Evolutionary conservation across 169 alveolate genomes (phyloP).

Genomic region (Pseudocohnilembus persalinus): DNA sequence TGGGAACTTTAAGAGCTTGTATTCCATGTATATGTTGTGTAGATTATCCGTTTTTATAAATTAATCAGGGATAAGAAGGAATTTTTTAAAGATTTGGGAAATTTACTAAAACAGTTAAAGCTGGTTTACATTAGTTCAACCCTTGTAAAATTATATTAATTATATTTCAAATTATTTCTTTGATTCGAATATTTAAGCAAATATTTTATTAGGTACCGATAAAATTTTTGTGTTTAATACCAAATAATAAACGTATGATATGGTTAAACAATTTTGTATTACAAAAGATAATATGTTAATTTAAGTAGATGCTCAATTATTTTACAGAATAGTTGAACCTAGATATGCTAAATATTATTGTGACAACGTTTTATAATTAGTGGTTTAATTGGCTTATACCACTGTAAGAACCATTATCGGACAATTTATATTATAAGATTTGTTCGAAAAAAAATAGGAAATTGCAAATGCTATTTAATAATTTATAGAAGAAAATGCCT

Average conservation of each 20-base stretch:
- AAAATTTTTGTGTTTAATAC: slow-evolving; percentile 16
- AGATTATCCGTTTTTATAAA: slow-evolving; percentile 20
- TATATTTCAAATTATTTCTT: neutral
- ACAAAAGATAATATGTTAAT: slow-evolving; percentile 30
- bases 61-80: slow-evolving; percentile 21
- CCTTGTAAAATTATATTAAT: slow-evolving; percentile 15
- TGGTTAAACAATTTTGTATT: slow-evolving; percentile 8
- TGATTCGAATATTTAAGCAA: neutral
- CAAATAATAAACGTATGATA: neutral
- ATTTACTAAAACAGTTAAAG: slow-evolving; percentile 30
- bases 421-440: slow-evolving; percentile 10
- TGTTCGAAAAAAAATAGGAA: slow-evolving; percentile 25
- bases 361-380: slow-evolving; percentile 8
- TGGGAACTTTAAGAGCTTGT: slow-evolving; percentile 20
- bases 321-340: slow-evolving; percentile 29
- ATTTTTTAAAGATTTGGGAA: slow-evolving; percentile 29
- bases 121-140: slow-evolving; percentile 29
- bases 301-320: slow-evolving; percentile 25
- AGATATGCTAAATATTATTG: slow-evolving; percentile 14
- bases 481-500: slow-evolving; percentile 29
- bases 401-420: slow-evolving; percentile 31
- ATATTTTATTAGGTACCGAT: slow-evolving; percentile 5
- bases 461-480: slow-evolving; percentile 12
- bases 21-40: slow-evolving; percentile 30
- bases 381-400: slow-evolving; percentile 18